Evolutionary conservation across 108 stramenopile genomes (phyloP), one percentile per base, ranked within the genome.

Genomic region (Conticribra weissflogii): DNA sequence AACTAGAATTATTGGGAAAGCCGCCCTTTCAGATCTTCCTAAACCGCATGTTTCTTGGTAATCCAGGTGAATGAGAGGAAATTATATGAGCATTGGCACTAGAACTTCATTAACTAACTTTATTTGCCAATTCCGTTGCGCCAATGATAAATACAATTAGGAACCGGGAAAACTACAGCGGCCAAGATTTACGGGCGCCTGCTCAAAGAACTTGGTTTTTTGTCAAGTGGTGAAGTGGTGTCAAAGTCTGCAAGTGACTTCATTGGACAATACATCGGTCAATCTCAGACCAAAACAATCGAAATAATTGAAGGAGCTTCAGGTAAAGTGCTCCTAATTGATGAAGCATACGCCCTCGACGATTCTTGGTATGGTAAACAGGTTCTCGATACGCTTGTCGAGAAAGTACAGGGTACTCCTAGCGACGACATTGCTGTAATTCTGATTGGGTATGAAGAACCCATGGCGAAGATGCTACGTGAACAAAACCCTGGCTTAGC

Each of bases 271-370:
- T 54, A 58, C 19, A 41, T 90, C 36, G 89, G 89, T 2, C 70
- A 82, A 50, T 85, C 85, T 23, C 69, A 86, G 55, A 48, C 50
- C 16, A 86, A 79, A 15, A 90, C 89, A 3, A 15, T 72, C 4
- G 68, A 51, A 14, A 81, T 91, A 45, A 84, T 91, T 14, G 74
- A 86, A 27, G 54, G 56, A 50, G 55, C 81, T 12, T 36, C 71
- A 56, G 92, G 89, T 19, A 79, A 82, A 21, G 88, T 94, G 3
- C 63, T 91, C 34, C 81, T 94, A 14, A 89, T 94, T n/a, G 90
- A 94, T 48, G 88, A 94, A 62, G 88, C 90, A 0, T 89, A 94
- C 59, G 79, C 63, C 2, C 68, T 90, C 4, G 58, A 82, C 50
- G 78, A 76, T 58, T 59, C 67, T 23, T 58, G 66, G 0, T 92